Percentiles rank a stretch among this genome's conserved stretches.
phyloP scores from a whole-genome alignment of 2,329 filamentous ascomycete genomes.

The Phyllachora maydis region DNA sequence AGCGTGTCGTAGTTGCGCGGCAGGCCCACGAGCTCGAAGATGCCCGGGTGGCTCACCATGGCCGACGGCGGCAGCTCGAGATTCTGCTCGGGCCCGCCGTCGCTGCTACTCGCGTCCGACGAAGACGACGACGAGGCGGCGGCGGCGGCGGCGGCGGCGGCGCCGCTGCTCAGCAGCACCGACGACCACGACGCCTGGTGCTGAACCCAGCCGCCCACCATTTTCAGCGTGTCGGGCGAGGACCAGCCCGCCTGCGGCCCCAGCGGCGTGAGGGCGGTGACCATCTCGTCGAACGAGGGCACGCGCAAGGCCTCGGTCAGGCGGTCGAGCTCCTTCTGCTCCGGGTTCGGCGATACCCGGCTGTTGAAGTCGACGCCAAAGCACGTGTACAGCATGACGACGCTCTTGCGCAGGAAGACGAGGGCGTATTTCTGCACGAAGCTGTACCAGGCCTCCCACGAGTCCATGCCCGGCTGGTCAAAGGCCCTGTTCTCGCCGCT shows the following conservation, averaged over 20 bases:
- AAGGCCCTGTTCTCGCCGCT: constrained; percentile 26
- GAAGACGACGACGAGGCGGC: no score
- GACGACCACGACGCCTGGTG: constrained; percentile 28
- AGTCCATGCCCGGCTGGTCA: constrained; percentile 31
- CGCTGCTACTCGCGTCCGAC: no score
- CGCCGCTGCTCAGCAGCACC: no score
- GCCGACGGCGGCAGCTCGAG: constrained; percentile 17
- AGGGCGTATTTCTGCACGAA: constrained; percentile 68
- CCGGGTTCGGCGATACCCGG: constrained; percentile 38
- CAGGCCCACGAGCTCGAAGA: constrained; percentile 83
- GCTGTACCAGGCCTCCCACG: constrained; percentile 29
- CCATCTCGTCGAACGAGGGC: constrained; percentile 62
- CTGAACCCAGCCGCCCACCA: constrained; percentile 53
- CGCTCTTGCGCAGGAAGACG: constrained; percentile 71
- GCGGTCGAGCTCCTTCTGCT: constrained; percentile 62
- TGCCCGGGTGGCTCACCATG: constrained; percentile 57
- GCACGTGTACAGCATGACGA: constrained; percentile 68
- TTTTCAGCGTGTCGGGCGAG: constrained; percentile 15
- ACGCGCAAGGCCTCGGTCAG: constrained; percentile 57
- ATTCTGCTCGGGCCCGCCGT: no score
- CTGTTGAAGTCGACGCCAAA: constrained; percentile 76
- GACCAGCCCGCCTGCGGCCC: constrained; percentile 26
- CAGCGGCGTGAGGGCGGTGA: constrained; percentile 32
- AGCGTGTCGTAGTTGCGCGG: constrained; percentile 83
- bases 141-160: no score